phyloP scores from a whole-genome alignment of 345 rosid species.

The Reutealis trisperma region DNA sequence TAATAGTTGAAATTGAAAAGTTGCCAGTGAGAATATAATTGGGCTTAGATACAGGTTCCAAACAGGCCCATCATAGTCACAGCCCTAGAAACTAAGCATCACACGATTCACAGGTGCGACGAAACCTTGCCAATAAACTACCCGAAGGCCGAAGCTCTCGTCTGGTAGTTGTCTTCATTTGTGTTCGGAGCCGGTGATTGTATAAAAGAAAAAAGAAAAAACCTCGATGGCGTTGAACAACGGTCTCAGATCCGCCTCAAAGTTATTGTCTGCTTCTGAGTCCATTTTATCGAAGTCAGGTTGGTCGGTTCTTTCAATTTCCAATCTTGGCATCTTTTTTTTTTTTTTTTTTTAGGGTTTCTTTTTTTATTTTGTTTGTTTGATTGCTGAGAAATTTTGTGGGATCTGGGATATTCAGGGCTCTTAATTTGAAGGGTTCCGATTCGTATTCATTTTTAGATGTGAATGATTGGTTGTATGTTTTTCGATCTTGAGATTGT shows the following conservation, averaged over 20 bases:
- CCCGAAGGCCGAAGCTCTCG: too few relatives aligned
- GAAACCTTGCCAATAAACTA: too few relatives aligned
- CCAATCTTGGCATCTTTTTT: neutral
- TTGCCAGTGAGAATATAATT: neutral
- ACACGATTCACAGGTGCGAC: too few relatives aligned
- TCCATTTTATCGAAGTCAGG: constrained; percentile 63
- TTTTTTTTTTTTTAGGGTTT: neutral
- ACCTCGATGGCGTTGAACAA: constrained; percentile 62
- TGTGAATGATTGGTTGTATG: neutral
- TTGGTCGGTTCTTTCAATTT: constrained; percentile 41
- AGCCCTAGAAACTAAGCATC: too few relatives aligned
- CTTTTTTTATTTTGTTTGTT: neutral
- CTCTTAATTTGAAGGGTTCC: neutral
- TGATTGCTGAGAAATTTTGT: neutral
- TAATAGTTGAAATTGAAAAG: too few relatives aligned
- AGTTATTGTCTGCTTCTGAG: constrained; percentile 57
- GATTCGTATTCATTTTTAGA: too few relatives aligned
- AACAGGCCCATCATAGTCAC: neutral
- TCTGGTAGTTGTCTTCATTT: neutral
- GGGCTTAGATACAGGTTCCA: neutral
- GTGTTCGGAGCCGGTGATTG: neutral
- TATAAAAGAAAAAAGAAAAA: neutral
- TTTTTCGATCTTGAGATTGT: neutral
- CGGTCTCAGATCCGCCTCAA: constrained; percentile 69
- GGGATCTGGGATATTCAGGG: neutral